Conservation (phyloP, 2,329 filamentous ascomycete genomes). For the Hirsutella minnesotensis region DNA sequence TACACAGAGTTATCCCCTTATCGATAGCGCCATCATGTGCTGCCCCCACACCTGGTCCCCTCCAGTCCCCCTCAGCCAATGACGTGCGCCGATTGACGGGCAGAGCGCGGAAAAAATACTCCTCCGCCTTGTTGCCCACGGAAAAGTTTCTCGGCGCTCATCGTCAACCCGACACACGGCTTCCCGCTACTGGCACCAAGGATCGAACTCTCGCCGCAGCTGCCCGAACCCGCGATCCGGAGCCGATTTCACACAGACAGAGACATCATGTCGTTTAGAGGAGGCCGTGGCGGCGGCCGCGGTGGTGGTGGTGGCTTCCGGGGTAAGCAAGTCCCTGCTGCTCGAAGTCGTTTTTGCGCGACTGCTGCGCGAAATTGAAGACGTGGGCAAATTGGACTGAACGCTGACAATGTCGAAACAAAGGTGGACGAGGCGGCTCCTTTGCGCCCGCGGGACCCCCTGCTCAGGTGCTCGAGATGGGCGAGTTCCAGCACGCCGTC, state of each 20-base stretch:
- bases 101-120: conserved; percentile 2
- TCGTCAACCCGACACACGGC: background rate
- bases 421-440: conserved; percentile 11
- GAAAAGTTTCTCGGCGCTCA: conserved; percentile 7
- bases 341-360: too few species aligned
- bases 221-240: background rate
- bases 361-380: too few species aligned
- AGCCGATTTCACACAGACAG: background rate
- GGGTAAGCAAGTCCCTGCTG: conserved; percentile 3
- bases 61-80: background rate
- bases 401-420: too few species aligned
- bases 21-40: background rate
- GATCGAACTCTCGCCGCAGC: background rate
- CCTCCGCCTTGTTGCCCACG: background rate
- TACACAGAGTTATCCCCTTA: too few species aligned
- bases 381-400: too few species aligned
- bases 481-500: conserved; percentile 83
- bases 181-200: background rate
- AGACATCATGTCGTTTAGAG: conserved; percentile 10
- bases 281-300: conserved; percentile 10
- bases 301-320: conserved; percentile 10
- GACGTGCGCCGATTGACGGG: background rate
- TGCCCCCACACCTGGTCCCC: background rate
- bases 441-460: conserved; percentile 9
- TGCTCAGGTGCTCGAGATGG: conserved; percentile 54